These are phyloP conservation scores for Eucalyptus marginata DNA, from an alignment of 345 rosid species.

Conservation along the genomic window DNA sequence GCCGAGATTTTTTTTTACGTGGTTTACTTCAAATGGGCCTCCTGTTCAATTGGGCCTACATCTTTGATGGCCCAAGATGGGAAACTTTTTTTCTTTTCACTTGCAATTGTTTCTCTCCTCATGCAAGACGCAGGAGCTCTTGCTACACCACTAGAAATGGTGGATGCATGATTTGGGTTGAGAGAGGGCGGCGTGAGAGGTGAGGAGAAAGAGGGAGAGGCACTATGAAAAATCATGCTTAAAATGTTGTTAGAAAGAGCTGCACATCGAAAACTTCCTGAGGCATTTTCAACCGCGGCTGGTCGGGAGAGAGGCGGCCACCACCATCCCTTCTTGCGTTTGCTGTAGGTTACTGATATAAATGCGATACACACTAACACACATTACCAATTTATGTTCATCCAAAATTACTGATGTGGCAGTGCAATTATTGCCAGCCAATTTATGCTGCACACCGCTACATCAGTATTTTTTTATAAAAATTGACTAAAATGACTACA, in stretches of 20 bases:
- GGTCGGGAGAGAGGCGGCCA: neutral
- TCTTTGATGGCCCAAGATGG: neutral
- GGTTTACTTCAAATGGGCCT: neutral
- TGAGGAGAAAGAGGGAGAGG: neutral
- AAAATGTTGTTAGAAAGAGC: neutral
- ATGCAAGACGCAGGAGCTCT: neutral
- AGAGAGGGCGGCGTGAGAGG: neutral
- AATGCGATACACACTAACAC: neutral
- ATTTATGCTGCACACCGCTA: fast-evolving
- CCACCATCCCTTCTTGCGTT: neutral
- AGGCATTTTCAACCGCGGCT: neutral
- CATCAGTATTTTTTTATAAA: too few species aligned
- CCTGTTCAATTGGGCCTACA: neutral
- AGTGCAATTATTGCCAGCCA: fast-evolving
- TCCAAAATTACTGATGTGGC: neutral
- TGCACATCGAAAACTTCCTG: fast-evolving
- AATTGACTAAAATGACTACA: neutral
- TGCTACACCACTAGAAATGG: neutral
- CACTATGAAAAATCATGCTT: neutral
- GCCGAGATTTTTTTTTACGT: neutral
- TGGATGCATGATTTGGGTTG: neutral
- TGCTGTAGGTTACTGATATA: too few species aligned
- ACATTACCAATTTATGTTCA: neutral
- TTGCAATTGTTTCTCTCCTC: neutral
- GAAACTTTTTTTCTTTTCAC: neutral